Conservation (phyloP, 129 eudicot species). For the Centrapalus pauciflorus region DNA sequence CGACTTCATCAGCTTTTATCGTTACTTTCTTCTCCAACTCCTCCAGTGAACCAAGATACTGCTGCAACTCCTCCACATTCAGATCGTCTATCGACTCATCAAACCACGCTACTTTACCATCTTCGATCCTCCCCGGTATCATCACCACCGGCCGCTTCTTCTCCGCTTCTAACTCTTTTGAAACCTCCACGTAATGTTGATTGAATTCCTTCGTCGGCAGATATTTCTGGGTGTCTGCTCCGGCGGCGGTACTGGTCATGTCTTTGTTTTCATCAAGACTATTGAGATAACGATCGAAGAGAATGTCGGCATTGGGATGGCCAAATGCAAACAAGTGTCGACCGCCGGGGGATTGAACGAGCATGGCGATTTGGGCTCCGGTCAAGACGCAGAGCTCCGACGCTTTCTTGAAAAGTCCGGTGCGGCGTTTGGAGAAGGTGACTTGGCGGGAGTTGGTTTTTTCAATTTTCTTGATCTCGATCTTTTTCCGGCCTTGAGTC, state of each 20-base stretch:
- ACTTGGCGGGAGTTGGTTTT: constrained; percentile 26
- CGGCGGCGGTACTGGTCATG: too few species aligned
- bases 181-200: not conserved
- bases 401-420: constrained; percentile 37
- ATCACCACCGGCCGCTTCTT: not conserved
- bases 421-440: constrained; percentile 38
- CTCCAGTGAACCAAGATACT: too few species aligned
- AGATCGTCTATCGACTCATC: too few species aligned
- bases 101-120: too few species aligned
- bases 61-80: too few species aligned
- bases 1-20: too few species aligned
- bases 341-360: constrained; percentile 30
- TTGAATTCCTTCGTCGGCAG: not conserved
- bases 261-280: not conserved
- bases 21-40: too few species aligned
- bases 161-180: constrained; percentile 3
- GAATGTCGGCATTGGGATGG: constrained; percentile 21
- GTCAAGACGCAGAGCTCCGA: constrained; percentile 29
- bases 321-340: constrained; percentile 30
- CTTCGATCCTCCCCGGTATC: not conserved
- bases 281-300: constrained; percentile 15
- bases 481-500: constrained; percentile 24
- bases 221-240: not conserved
- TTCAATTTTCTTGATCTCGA: constrained; percentile 14
- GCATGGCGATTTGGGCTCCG: constrained; percentile 30